Base-by-base conservation (phyloP, 345 rosid species). In the Gossypium ekmanianum region DNA sequence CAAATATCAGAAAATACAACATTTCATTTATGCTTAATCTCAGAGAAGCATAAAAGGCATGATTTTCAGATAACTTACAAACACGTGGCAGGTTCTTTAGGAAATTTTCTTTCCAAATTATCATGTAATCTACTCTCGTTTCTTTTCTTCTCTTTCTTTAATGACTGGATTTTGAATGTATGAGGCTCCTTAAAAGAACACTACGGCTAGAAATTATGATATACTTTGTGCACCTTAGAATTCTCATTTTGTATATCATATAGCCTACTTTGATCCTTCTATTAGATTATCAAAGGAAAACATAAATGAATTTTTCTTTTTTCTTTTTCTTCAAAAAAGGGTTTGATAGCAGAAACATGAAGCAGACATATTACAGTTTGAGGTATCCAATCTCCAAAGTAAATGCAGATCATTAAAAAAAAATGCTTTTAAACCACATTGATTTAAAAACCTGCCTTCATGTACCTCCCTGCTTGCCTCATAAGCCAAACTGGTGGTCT, bases 391-490 rank as follows among this genome's bases (percentile, higher is more conserved):
- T 54, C 61, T 48, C 39, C 6, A 9, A 62, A 44, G 29, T 0
- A 55, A 45, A 48, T 11, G 55, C 11, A 73, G 27, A 18, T 74
- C n/a, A 55, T 18, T 45, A 45, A 24, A 61, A 55, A 61, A 72
- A 77, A 20, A 2, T 34, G 27, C 69, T 58, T 67, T 24, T 26
- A 18, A 78, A 76, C 48, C 58, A 48, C 56, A 34, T 44, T 34
- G 61, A 73, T 76, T 74, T 71, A 81, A 82, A 83, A 81, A 87
- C 84, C 84, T 89, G 89, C 99, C 98, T 95, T 95, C 99, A 93
- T 95, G 85, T 93, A 95, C 85, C 99, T 92, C 92, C 99, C 97
- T 34, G 99, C 99, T 86, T 96, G 98, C 82, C 99, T 90, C 98
- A 95, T 95, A 65, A 96, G 98, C 99, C 99, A 96, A 84, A 96